Evolutionary conservation across 768 basidiomycete species (phyloP).

Genomic region (Sistotremastrum suecicum): DNA sequence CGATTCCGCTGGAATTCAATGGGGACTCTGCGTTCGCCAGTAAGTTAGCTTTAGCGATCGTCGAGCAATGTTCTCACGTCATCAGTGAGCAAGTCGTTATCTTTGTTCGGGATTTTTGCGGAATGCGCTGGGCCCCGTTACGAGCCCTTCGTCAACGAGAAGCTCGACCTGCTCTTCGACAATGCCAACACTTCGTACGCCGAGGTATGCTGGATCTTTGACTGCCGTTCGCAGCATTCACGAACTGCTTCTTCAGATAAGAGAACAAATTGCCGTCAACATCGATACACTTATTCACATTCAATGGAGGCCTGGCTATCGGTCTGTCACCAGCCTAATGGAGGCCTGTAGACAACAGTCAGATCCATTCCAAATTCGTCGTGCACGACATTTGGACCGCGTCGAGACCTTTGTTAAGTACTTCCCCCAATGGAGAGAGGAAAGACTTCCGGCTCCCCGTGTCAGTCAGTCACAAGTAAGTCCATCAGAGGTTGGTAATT

Average conservation of each 20-base stretch:
- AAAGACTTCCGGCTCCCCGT: slow-evolving; percentile 73
- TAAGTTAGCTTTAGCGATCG: slow-evolving; percentile 21
- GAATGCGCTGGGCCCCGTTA: slow-evolving; percentile 55
- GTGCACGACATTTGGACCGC: slow-evolving; percentile 39
- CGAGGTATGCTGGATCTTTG: slow-evolving; percentile 35
- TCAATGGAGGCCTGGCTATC: slow-evolving; percentile 58
- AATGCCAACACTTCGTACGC: slow-evolving; percentile 75
- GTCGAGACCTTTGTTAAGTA: slow-evolving; percentile 41
- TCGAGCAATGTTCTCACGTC: neutral
- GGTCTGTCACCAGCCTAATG: slow-evolving; percentile 38
- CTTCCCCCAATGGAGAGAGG: slow-evolving; percentile 55
- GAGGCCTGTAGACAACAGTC: slow-evolving; percentile 31
- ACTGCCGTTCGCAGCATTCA: slow-evolving; percentile 5
- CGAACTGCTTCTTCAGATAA: slow-evolving; percentile 31
- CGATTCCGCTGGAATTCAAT: slow-evolving; percentile 67
- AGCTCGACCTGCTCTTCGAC: slow-evolving; percentile 55
- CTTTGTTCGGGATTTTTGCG: slow-evolving; percentile 50
- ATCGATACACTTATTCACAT: slow-evolving; percentile 42
- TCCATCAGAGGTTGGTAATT: neutral
- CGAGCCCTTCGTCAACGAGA: slow-evolving; percentile 49
- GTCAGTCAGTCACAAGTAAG: slow-evolving; percentile 66
- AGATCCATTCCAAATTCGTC: slow-evolving; percentile 50
- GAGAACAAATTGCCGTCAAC: slow-evolving; percentile 52
- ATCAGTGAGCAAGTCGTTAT: slow-evolving; percentile 64
- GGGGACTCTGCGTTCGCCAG: slow-evolving; percentile 81